Evolutionary conservation across 441 rosid genomes (phyloP), one percentile per base, ranked within the genome.

Genomic region (Viola pubescens): DNA sequence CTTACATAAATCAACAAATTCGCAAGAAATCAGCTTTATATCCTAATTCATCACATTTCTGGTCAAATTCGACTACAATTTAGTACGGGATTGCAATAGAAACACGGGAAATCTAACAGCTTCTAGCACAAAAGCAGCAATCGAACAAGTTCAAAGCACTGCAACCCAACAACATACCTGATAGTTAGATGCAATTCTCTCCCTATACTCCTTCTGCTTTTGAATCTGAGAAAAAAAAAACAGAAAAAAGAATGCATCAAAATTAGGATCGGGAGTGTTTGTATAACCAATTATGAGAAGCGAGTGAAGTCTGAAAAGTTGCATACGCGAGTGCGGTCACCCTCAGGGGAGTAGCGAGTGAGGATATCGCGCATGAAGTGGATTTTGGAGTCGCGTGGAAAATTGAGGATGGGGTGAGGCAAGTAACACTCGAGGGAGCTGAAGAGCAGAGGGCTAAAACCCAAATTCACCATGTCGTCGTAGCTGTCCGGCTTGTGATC

Each of bases 301-400:
- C 2, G 51, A 45, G 47, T 46, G 41, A 58, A 46, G 26, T 58
- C 38, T 7, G 14, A 26, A 9, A n/a, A 7, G 42, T 16, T 9
- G 48, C 68, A 52, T 75, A 86, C 96, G 65, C 89, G 82, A 76
- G 78, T 75, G 16, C 86, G 79, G 74, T 88, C 96, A 54, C 79
- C 91, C 55, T 73, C 79, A 0, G 94, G 91, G 66, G 77, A 74
- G 66, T 86, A 84, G 61, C 82, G 83, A 43, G 77, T 68, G 66
- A 88, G 82, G 74, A 86, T 82, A 57, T 80, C 84, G 52, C 75
- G 78, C 87, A 88, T 84, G 84, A 88, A 81, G 65, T 78, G 85
- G 49, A 76, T 71, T 73, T 84, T 82, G 13, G 82, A 77, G 38
- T 86, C 87, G 34, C 87, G 78, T 5, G 61, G 54, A 0, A 70